phyloP scores from a whole-genome alignment of 78 protist genomes.

The slime mould (Dictyostelium discoideum) region dicty_2.7 NC_007088.5:5488001-5488500 shows the following conservation, averaged over 20 bases:
- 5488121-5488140: not conserved
- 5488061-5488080: not conserved
- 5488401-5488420: no score
- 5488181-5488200: not conserved
- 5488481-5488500: no score
- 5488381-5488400: no score
- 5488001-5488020: not conserved
- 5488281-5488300: not conserved
- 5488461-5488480: no score
- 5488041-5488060: not conserved
- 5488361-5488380: no score
- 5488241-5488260: not conserved
- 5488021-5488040: not conserved
- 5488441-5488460: no score
- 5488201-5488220: not conserved
- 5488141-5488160: not conserved
- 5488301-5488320: no score
- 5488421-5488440: no score
- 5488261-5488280: not conserved
- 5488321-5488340: no score
- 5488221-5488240: not conserved
- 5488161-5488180: not conserved
- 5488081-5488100: not conserved
- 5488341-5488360: no score
- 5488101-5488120: not conserved